Base-by-base conservation (phyloP, 1,139 yeast species). In the Blastobotrys apis region DNA sequence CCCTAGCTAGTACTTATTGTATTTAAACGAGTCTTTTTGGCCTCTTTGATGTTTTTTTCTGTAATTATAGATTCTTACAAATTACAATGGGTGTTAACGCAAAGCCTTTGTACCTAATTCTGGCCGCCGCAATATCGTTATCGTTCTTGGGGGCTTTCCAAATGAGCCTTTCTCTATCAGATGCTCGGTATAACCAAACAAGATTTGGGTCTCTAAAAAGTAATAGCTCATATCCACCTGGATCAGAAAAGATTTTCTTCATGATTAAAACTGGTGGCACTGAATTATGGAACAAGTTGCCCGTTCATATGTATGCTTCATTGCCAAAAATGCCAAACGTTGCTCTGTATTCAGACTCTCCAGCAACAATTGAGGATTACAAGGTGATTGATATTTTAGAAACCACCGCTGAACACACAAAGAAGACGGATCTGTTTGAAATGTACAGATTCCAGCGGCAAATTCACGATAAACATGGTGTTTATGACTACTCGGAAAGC, bases 211-310 rank as follows among this genome's bases (percentile, higher is more conserved):
- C n/a, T n/a, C n/a, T n/a, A n/a, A n/a, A n/a, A n/a, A n/a, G n/a
- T n/a, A n/a, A n/a, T n/a, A n/a, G n/a, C n/a, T n/a, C n/a, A n/a
- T 58, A 53, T 32, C 56, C 59, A 26, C 44, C 46, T 19, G 55
- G 55, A 8, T 39, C 56, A 1, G 56, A 60, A 16, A 53, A 56
- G 6, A 40, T 59, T 6, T 65, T 64, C 45, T 47, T 60, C 22
- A 61, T 66, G 66, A 53, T 66, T 42, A 66, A 66, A 43, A 64
- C 69, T 3, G 69, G 71, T 10, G 59, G 64, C 9, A 58, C 64
- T 12, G 66, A 63, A 2, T 48, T 62, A 45, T 65, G 69, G 68
- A 53, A 63, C 15, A 59, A 69, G n/a, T 46, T 66, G 40, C 70
- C 71, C 3, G 52, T 63, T 10, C 71, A 66, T 42, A 44, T 65